Base-by-base conservation (phyloP, 2,329 filamentous ascomycete species). In the Arthroderma uncinatum region DNA sequence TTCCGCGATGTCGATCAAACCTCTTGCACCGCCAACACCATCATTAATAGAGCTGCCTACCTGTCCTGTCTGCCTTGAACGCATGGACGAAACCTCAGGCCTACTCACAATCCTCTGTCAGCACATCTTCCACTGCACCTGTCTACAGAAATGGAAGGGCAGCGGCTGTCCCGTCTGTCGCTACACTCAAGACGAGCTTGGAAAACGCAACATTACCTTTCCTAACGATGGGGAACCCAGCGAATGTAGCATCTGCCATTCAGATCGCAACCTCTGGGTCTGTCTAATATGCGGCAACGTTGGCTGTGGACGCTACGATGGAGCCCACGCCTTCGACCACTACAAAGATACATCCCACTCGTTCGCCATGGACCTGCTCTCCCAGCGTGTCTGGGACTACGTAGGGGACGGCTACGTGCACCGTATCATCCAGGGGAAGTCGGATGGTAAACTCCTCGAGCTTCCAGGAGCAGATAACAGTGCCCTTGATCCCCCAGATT, bases 311-410 rank as follows among this genome's bases (percentile, higher is more conserved):
- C 83, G 93, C 30, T 98, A 98, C 69, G 94, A 96, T 70, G 84
- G 86, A 28, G 93, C 90, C 0, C 91, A 97, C 66, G 91, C 92
- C 34, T 95, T 95, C 69, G 86, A 88, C 10, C 91, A 96, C 71
- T 96, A 89, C 82, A 90, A 94, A 71, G 81, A 88, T 57, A 94
- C 89, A 2, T 83, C 84, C 2, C 93, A 98, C 71, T 87, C 87
- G 61, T 98, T 95, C 68, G 87, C 90, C 25, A 87, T 98, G 69
- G 93, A 98, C 69, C 82, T 97, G 37, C 84, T 86, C 60, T 95
- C 90, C 0, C 92, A 98, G 70, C 86, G 95, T 64, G 91, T 98
- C 1, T 98, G 93, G 93, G 93, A 98, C 71, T 98, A 98, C 62
- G 89, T 88, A 0, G 90, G 89, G 3, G 93, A 98, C 67, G 87